Base-by-base conservation (phyloP, 495 filamentous ascomycete genomes). In the Aspergillus affinis region DNA sequence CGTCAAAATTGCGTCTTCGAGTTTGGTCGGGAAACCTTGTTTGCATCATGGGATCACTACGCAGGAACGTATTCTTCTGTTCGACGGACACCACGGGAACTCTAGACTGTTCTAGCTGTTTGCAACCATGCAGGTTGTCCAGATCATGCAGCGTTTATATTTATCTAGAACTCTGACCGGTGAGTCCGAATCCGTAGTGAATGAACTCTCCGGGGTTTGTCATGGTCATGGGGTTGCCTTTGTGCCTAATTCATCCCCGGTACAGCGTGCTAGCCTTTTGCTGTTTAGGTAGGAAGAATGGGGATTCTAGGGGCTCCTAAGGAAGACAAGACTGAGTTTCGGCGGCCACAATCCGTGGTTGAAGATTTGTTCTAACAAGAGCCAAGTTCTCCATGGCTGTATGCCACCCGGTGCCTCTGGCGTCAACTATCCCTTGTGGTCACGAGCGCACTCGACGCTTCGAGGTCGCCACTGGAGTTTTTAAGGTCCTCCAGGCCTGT, bases 121-220 rank as follows among this genome's bases (percentile, higher is more conserved):
- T 15, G 12, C 36, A 41, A 41, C 36, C 36, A 41, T 41, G 36
- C 36, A 41, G 36, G 36, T 41, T 1, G 36, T 41, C 36, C 36
- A 15, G 36, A 15, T 2, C 36, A 41, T 41, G 36, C 36, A 15
- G 13, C 36, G 12, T 15, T 15, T 15, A 41, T 15, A 69, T 64
- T 57, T 69, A 73, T 20, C 50, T 27, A 15, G 71, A 49, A 2
- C 56, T 41, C 49, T 58, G 29, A 1, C 62, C 57, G 7, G 61
- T 66, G 18, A 71, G 30, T 13, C 68, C 69, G 7, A 54, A 51
- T 3, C 61, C 65, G 51, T 69, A 73, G 49, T 71, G 71, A 0
- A 69, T 67, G 56, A 69, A 71, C 46, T 73, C 71, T 18, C 57
- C 71, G 13, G 66, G 71, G 49, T 70, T 73, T 2, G n/a, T 71